Evolutionary conservation across 495 filamentous ascomycete genomes (phyloP).

Genomic region (Xylaria telfairii): DNA sequence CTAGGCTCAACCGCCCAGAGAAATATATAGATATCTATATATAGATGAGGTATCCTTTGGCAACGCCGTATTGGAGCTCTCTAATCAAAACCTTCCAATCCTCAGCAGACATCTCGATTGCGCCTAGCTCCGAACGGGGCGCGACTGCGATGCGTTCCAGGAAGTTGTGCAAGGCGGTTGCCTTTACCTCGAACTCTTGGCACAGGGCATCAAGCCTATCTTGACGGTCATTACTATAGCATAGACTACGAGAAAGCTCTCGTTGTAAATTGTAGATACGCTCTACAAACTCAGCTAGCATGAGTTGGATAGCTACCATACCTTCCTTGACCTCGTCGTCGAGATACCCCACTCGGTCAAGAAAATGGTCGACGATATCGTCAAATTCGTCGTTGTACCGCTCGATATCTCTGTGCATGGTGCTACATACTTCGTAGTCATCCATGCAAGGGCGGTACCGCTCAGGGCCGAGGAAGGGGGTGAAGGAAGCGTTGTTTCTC

Average conservation of each 20-base stretch:
- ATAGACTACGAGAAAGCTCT: not conserved
- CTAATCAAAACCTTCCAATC: not conserved
- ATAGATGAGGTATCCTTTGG: not conserved
- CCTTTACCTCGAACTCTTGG: not conserved
- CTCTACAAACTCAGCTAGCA: not conserved
- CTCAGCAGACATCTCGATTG: not conserved
- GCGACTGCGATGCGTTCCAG: not conserved
- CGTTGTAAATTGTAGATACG: constrained; percentile 1
- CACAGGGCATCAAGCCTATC: not conserved
- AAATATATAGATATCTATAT: too few species aligned
- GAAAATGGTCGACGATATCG: not conserved
- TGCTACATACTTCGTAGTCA: not conserved
- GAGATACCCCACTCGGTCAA: not conserved
- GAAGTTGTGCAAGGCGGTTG: not conserved
- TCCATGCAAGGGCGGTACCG: not conserved
- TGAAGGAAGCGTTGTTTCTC: not conserved
- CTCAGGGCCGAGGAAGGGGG: not conserved
- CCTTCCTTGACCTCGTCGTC: not conserved
- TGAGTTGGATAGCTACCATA: not conserved
- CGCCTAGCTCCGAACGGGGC: not conserved
- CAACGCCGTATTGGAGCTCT: not conserved
- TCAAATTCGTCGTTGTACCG: constrained; percentile 1
- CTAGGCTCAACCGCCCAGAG: not conserved
- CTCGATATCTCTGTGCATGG: constrained; percentile 8
- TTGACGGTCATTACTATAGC: not conserved